phyloP scores from a whole-genome alignment of 2,329 filamentous ascomycete genomes.

The Fusarium fujikuroi region DNA sequence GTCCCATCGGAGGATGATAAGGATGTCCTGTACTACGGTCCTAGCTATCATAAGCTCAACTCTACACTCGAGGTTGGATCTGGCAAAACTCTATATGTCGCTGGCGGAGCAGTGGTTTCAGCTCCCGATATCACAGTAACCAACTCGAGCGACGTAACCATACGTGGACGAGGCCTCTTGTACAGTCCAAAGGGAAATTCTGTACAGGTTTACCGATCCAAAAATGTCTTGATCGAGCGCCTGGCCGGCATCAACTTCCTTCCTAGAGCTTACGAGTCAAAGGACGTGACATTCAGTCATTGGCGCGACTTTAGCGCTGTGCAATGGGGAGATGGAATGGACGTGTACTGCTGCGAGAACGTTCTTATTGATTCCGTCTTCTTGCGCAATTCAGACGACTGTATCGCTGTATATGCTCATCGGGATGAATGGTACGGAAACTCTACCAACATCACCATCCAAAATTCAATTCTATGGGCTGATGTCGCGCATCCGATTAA shows the following conservation, averaged over 20 bases:
- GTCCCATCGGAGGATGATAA: rapidly evolving
- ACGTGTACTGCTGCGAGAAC: not conserved
- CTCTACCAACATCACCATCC: not conserved
- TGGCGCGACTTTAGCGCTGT: not conserved
- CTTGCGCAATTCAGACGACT: not conserved
- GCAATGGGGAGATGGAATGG: not conserved
- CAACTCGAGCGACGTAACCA: not conserved
- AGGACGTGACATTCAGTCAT: not conserved
- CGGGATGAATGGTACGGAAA: not conserved
- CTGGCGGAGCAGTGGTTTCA: not conserved
- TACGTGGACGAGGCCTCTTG: not conserved
- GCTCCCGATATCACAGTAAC: rapidly evolving
- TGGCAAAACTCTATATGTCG: not conserved
- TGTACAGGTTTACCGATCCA: not conserved
- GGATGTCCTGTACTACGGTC: not conserved
- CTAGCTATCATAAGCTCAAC: not conserved
- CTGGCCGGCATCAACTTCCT: not conserved
- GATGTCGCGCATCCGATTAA: not conserved
- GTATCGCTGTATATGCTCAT: not conserved
- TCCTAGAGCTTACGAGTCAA: rapidly evolving
- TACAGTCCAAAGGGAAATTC: not conserved
- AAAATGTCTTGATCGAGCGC: not conserved
- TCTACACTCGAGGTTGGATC: not conserved
- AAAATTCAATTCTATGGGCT: not conserved
- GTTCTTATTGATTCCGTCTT: not conserved